These are phyloP conservation scores for Wickerhamiella alocasiicola DNA, from an alignment of 805 yeast genomes.

Conservation along the genomic window DNA sequence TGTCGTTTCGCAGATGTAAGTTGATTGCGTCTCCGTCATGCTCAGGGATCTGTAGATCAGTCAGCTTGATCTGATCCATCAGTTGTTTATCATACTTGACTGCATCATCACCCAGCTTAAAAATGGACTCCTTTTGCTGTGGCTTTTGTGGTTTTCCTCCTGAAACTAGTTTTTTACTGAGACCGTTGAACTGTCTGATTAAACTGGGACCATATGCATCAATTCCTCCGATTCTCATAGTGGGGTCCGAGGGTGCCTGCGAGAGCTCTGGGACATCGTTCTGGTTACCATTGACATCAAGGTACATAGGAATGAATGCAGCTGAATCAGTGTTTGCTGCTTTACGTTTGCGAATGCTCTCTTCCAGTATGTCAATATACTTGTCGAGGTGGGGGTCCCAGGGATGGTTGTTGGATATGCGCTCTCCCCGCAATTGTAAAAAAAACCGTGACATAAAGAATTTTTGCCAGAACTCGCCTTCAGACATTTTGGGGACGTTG, in stretches of 20 bases:
- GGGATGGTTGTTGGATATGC: slow-evolving; percentile 57
- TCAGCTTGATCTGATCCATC: slow-evolving; percentile 21
- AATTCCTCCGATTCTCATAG: slow-evolving; percentile 54
- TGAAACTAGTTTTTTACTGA: slow-evolving; percentile 69
- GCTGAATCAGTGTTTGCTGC: slow-evolving; percentile 15
- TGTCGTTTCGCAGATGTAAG: slow-evolving; percentile 11
- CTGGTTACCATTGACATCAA: slow-evolving; percentile 70
- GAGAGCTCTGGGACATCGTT: slow-evolving; percentile 60
- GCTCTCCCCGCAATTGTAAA: slow-evolving; percentile 80
- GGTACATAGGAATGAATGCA: slow-evolving; percentile 46
- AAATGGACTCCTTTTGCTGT: slow-evolving; percentile 25
- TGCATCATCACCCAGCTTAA: slow-evolving; percentile 28
- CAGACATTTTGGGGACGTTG: slow-evolving; percentile 76
- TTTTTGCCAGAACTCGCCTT: slow-evolving; percentile 92
- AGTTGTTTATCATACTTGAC: slow-evolving; percentile 17
- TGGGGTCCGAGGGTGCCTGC: slow-evolving; percentile 72
- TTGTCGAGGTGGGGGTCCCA: slow-evolving; percentile 79
- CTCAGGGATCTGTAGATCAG: slow-evolving; percentile 20
- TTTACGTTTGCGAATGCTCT: slow-evolving; percentile 34
- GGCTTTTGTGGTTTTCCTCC: slow-evolving; percentile 21
- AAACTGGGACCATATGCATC: slow-evolving; percentile 61
- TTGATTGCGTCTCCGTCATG: slow-evolving; percentile 10
- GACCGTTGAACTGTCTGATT: slow-evolving; percentile 76
- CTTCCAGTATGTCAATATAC: slow-evolving; percentile 61
- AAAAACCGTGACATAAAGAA: slow-evolving; percentile 85